Conservation (phyloP, 257 asterid genomes). For the Nicotiana otophora region DNA sequence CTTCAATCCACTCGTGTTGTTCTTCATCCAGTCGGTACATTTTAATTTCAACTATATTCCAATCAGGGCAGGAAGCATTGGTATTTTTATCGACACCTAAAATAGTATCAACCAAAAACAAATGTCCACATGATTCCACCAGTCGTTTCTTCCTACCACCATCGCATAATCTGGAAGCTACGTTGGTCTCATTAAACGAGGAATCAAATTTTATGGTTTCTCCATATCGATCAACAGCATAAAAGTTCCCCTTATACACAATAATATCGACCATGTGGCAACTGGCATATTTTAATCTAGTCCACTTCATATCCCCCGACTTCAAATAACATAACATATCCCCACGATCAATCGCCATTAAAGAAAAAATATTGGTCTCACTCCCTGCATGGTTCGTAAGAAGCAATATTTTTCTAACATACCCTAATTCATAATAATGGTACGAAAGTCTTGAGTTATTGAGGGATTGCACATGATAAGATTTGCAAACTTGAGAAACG, state of each 20-base stretch:
- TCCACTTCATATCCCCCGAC: not conserved
- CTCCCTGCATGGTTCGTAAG: not conserved
- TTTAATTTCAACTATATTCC: not conserved
- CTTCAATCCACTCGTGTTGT: conserved; percentile 2
- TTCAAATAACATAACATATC: not conserved
- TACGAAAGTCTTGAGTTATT: not conserved
- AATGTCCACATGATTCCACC: conserved; percentile 2
- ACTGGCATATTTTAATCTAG: not conserved
- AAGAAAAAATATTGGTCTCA: not conserved
- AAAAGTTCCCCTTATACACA: not conserved
- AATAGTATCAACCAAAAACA: conserved; percentile 4
- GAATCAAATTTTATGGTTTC: not conserved
- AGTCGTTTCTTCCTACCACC: not conserved
- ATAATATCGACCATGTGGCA: not conserved
- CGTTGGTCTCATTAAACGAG: not conserved
- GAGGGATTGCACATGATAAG: not conserved
- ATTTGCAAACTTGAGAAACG: not conserved
- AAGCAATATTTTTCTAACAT: not conserved
- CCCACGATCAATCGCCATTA: not conserved
- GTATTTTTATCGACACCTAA: not conserved
- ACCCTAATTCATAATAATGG: not conserved
- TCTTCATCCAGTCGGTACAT: not conserved
- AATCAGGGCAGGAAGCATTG: too few relatives aligned
- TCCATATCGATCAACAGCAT: not conserved
- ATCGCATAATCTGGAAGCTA: not conserved